Conservation (phyloP, 2,329 filamentous ascomycete species). For the Cytospora mali region DNA sequence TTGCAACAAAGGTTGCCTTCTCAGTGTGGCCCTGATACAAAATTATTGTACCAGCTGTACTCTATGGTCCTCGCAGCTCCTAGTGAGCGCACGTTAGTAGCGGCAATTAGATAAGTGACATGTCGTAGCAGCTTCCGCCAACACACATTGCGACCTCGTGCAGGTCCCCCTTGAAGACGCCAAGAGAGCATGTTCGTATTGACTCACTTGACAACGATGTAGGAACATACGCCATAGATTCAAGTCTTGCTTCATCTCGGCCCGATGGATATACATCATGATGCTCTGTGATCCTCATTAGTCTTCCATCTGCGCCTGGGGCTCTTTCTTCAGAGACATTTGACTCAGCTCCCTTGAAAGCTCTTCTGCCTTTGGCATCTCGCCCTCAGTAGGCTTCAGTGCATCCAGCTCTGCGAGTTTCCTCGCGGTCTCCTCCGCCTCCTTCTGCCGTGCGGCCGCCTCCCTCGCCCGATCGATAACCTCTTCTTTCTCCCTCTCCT, state of each 20-base stretch:
- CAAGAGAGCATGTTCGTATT: neutral
- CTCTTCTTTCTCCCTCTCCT: slow-evolving; percentile 55
- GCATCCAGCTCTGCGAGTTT: slow-evolving; percentile 53
- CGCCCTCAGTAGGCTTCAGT: slow-evolving; percentile 39
- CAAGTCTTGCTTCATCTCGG: neutral
- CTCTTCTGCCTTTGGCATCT: slow-evolving; percentile 37
- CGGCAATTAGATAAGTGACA: neutral
- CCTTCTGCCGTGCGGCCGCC: slow-evolving; percentile 44
- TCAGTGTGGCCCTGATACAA: neutral
- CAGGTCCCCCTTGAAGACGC: neutral
- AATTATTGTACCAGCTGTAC: neutral
- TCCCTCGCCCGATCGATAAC: slow-evolving; percentile 55
- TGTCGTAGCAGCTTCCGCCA: neutral
- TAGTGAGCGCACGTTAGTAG: neutral
- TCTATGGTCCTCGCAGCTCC: neutral
- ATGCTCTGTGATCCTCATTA: slow-evolving; percentile 21
- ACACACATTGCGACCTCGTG: neutral
- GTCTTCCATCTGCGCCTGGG: slow-evolving; percentile 29
- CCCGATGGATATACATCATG: slow-evolving; percentile 16
- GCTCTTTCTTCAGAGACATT: slow-evolving; percentile 42
- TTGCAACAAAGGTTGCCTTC: neutral
- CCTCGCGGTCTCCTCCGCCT: slow-evolving; percentile 36
- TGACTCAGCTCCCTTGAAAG: slow-evolving; percentile 41
- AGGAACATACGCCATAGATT: neutral
- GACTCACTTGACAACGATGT: slow-evolving; percentile 5